Conservation (phyloP, 495 filamentous ascomycete genomes). For the Baudoinia panamericana region DNA sequence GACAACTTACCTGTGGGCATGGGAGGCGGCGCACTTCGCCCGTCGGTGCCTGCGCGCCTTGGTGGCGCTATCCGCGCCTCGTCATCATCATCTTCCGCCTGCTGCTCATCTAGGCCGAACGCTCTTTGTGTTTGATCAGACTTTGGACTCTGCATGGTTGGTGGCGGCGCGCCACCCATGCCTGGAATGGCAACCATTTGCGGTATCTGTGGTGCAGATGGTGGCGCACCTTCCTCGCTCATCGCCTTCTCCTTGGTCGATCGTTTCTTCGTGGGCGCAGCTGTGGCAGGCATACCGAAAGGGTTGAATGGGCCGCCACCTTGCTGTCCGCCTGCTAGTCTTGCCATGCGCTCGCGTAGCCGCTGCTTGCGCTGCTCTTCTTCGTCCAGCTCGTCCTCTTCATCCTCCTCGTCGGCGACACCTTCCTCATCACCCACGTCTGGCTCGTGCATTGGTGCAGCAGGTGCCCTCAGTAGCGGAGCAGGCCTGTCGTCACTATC, state of each 20-base stretch:
- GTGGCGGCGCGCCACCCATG: conserved; percentile 54
- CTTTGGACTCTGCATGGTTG: conserved; percentile 29
- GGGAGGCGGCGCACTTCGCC: conserved; percentile 31
- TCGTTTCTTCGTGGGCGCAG: conserved; percentile 52
- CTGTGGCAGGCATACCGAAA: conserved; percentile 64
- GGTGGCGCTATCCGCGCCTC: conserved; percentile 24
- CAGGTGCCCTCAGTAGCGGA: conserved; percentile 9
- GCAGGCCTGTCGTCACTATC: conserved; percentile 45
- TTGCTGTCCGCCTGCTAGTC: conserved; percentile 95
- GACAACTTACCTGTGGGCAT: conserved; percentile 40
- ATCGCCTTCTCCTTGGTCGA: conserved; percentile 29
- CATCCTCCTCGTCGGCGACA: conserved; percentile 48
- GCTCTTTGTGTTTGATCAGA: conserved; percentile 27
- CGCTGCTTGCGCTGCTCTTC: conserved; percentile 79
- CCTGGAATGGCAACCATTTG: conserved; percentile 49
- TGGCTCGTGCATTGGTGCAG: conserved; percentile 20
- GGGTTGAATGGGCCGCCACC: conserved; percentile 40
- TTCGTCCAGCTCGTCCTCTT: conserved; percentile 84
- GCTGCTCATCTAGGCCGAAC: neutral
- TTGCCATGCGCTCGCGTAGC: conserved; percentile 86
- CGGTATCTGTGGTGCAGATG: conserved; percentile 39
- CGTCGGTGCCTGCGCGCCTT: conserved; percentile 33
- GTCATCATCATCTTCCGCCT: conserved; percentile 24
- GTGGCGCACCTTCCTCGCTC: conserved; percentile 32
- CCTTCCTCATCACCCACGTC: conserved; percentile 31